Evolutionary conservation across 495 filamentous ascomycete genomes (phyloP).

Genomic region (Extremus antarcticus): DNA sequence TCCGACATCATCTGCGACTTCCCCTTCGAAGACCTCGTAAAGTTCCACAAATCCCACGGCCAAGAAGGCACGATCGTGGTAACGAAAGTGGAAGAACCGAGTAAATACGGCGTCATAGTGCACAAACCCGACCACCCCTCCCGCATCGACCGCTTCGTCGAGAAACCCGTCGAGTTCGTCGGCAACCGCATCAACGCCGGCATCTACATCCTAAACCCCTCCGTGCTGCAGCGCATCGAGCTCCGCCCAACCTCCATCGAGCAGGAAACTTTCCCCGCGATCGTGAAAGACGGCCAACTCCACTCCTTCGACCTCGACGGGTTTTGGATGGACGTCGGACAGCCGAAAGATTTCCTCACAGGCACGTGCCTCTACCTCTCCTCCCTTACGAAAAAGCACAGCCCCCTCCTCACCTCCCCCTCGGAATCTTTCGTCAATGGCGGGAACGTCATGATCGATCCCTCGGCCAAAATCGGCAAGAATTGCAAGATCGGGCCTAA

Average conservation of each 20-base stretch:
- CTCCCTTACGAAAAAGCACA: slow-evolving; percentile 83
- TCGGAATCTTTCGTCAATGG: slow-evolving; percentile 78
- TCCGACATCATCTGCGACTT: slow-evolving; percentile 98
- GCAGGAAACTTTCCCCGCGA: slow-evolving; percentile 97
- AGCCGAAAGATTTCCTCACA: slow-evolving; percentile 96
- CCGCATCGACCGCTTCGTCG: slow-evolving; percentile 96
- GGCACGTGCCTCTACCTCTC: slow-evolving; percentile 96
- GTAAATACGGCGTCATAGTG: slow-evolving; percentile 97
- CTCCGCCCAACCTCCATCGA: slow-evolving; percentile 98
- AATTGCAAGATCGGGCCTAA: slow-evolving; percentile 98
- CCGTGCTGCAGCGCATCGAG: slow-evolving; percentile 82
- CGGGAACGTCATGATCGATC: slow-evolving; percentile 94
- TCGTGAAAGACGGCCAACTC: slow-evolving; percentile 79
- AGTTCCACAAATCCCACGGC: slow-evolving; percentile 82
- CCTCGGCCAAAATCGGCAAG: slow-evolving; percentile 91
- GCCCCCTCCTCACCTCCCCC: slow-evolving; percentile 67
- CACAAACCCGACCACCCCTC: slow-evolving; percentile 90
- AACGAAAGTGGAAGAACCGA: slow-evolving; percentile 98
- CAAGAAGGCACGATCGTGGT: slow-evolving; percentile 98
- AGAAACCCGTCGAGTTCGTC: slow-evolving; percentile 98
- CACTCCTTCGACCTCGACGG: slow-evolving; percentile 98
- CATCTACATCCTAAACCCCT: slow-evolving; percentile 96
- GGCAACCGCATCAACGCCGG: slow-evolving; percentile 99
- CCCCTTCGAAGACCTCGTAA: slow-evolving; percentile 80
- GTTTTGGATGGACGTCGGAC: slow-evolving; percentile 99